Conservation (phyloP, 2,329 filamentous ascomycete species). For the Penicillium sp. region DNA sequence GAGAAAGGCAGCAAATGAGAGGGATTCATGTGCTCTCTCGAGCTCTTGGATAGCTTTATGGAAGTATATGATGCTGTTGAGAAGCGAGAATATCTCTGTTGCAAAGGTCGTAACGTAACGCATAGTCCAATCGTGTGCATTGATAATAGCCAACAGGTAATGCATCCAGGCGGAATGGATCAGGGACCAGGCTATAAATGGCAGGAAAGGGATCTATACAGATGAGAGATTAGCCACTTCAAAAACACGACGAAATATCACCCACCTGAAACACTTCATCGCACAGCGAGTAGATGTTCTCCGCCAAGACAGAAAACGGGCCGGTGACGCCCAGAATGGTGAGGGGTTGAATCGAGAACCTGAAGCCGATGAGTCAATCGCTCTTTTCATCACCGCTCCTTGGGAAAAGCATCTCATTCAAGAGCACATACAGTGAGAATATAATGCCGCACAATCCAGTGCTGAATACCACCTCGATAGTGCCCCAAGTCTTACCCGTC, state of each 20-base stretch:
- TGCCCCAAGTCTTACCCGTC: constrained; percentile 67
- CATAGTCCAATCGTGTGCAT: constrained; percentile 73
- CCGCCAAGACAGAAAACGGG: constrained; percentile 68
- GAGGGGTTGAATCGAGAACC: constrained; percentile 64
- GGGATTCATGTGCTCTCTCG: constrained; percentile 59
- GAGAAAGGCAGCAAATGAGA: constrained; percentile 66
- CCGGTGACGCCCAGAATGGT: constrained; percentile 70
- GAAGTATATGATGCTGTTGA: constrained; percentile 72
- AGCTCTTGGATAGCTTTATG: constrained; percentile 69
- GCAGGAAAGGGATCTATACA: constrained; percentile 57
- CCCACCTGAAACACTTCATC: constrained; percentile 58
- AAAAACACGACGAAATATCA: neutral
- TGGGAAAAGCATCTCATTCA: neutral
- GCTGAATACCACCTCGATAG: constrained; percentile 69
- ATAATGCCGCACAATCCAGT: constrained; percentile 67
- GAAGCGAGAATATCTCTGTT: constrained; percentile 68
- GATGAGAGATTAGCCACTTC: neutral
- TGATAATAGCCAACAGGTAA: constrained; percentile 66
- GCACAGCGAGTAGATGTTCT: constrained; percentile 67
- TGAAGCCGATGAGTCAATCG: constrained; percentile 19
- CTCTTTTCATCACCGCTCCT: neutral
- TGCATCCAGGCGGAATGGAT: constrained; percentile 71
- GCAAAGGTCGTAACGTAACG: constrained; percentile 70
- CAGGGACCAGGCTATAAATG: constrained; percentile 70
- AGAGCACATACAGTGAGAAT: constrained; percentile 58